A percentile compares a stretch with the other conserved stretches of the same genome.
Evolutionary conservation across 108 stramenopile species (phyloP).

Genomic region (Asterionellopsis glacialis): DNA sequence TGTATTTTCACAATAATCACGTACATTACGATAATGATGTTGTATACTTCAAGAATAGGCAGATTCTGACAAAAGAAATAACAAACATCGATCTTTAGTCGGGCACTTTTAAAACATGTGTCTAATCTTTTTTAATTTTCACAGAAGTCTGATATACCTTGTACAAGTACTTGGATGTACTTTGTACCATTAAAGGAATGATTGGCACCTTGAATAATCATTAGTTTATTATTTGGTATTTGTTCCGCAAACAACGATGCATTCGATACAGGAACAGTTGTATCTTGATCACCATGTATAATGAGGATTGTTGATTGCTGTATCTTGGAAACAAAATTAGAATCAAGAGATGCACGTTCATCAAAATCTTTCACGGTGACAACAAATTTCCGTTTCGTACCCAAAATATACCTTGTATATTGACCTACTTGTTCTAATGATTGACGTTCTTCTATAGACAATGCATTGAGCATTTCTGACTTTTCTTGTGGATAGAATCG

Average conservation of each 20-base stretch:
- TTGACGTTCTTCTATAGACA: conserved; percentile 16
- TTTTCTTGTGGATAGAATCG: conserved; percentile 7
- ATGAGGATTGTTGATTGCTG: conserved; percentile 13
- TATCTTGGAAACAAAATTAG: conserved; percentile 1
- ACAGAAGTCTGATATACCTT: conserved; percentile 3
- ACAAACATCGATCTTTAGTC: too few relatives aligned
- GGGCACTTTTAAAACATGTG: too few relatives aligned
- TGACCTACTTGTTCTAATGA: neutral
- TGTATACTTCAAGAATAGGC: too few relatives aligned
- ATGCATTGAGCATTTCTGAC: conserved; percentile 1
- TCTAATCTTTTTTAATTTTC: too few relatives aligned
- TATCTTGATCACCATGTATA: conserved; percentile 26
- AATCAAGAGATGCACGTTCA: neutral
- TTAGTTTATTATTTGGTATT: conserved; percentile 21
- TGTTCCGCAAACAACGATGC: conserved; percentile 18
- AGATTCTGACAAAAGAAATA: too few relatives aligned
- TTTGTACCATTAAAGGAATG: conserved; percentile 40
- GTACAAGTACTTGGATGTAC: conserved; percentile 5
- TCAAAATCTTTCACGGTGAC: conserved; percentile 2
- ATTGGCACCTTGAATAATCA: conserved; percentile 24
- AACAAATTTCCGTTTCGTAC: conserved; percentile 16
- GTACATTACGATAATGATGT: too few relatives aligned
- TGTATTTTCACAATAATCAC: too few relatives aligned
- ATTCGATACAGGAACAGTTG: conserved; percentile 12
- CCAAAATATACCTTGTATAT: conserved; percentile 6